These are phyloP conservation scores for Pseudonitzschia pungens DNA, from an alignment of 108 stramenopile species.

Conservation along the genomic window DNA sequence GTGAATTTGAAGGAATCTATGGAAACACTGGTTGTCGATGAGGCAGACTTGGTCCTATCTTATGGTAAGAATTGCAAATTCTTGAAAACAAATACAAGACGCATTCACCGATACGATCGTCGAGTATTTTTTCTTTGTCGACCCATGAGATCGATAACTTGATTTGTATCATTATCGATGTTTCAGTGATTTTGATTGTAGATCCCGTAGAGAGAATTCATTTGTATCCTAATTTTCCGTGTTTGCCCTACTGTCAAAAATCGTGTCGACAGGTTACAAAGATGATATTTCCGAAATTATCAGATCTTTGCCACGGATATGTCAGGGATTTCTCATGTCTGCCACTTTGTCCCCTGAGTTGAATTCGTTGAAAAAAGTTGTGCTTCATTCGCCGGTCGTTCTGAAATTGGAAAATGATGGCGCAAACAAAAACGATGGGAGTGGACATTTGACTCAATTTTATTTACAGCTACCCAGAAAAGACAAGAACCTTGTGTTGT, in stretches of 20 bases:
- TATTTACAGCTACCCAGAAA: conserved; percentile 72
- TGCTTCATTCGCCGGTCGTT: conserved; percentile 92
- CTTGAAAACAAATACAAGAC: not conserved
- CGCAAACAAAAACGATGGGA: conserved; percentile 12
- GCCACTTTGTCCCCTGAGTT: conserved; percentile 95
- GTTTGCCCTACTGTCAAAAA: not conserved
- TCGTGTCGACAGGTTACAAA: conserved; percentile 67
- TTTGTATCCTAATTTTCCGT: not conserved
- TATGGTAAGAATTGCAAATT: conserved; percentile 47
- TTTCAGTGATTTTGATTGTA: no score
- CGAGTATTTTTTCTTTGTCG: no score
- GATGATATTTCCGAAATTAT: conserved; percentile 88
- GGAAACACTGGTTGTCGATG: conserved; percentile 94
- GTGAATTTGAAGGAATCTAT: conserved; percentile 57
- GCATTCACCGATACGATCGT: no score
- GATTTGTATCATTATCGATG: no score
- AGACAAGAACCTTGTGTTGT: conserved; percentile 92
- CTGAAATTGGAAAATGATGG: conserved; percentile 88
- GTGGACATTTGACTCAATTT: conserved; percentile 80
- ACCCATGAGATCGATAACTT: no score
- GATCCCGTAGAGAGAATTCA: no score
- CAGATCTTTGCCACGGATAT: conserved; percentile 86
- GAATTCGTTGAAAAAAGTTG: conserved; percentile 87
- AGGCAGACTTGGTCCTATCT: conserved; percentile 97
- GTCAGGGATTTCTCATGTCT: conserved; percentile 97